Percentiles rank a stretch among this genome's conserved stretches.
Conservation (phyloP, 2,329 filamentous ascomycete genomes). For the Laburnicola sp. region DNA sequence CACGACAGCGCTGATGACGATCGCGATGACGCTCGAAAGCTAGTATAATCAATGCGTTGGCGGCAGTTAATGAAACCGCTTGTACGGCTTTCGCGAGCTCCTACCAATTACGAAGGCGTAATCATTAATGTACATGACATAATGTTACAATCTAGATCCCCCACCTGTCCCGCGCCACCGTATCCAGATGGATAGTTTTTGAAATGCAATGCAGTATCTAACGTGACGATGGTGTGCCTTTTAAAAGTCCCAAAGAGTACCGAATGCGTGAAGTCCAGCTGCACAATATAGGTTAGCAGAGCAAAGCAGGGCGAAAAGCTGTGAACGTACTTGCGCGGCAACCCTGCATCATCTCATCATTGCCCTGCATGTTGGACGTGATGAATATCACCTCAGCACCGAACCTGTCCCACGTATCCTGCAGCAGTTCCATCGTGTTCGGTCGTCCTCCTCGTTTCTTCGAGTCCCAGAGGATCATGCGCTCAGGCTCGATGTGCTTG, state of each 20-base stretch:
- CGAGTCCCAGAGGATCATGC: conserved; percentile 44
- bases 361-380: conserved; percentile 41
- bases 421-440: conserved; percentile 37
- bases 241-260: conserved; percentile 42
- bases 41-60: too few species aligned
- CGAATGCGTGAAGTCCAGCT: conserved; percentile 40
- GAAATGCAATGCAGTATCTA: not conserved
- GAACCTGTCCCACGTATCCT: conserved; percentile 39
- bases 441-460: conserved; percentile 41
- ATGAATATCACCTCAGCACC: conserved; percentile 44
- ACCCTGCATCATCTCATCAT: conserved; percentile 45
- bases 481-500: conserved; percentile 39
- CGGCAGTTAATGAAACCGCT: too few species aligned
- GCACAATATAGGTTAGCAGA: not conserved
- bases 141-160: too few species aligned
- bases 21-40: too few species aligned
- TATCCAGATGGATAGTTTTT: too few species aligned
- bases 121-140: too few species aligned
- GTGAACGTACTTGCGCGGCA: conserved; percentile 20
- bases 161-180: too few species aligned
- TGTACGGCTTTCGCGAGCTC: too few species aligned
- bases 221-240: not conserved
- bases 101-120: too few species aligned
- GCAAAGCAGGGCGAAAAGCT: not conserved
- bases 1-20: too few species aligned